phyloP scores from a whole-genome alignment of 306 rosid species.

The Calophaca sinica region DNA sequence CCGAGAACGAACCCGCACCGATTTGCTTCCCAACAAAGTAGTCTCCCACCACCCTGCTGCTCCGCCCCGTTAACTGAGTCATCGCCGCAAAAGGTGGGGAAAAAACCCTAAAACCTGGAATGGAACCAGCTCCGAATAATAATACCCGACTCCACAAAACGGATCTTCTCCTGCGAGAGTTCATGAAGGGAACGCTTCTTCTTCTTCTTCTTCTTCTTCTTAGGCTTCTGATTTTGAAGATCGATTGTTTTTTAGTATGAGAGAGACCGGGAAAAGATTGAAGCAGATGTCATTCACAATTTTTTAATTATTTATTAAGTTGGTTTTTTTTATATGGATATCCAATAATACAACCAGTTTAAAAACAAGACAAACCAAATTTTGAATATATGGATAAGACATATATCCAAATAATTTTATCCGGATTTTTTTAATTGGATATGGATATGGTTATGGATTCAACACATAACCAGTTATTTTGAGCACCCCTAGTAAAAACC shows the following conservation, averaged over 20 bases:
- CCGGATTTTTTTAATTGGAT: too few relatives aligned
- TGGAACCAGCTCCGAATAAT: slow-evolving; percentile 38
- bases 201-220: not conserved
- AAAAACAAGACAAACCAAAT: too few relatives aligned
- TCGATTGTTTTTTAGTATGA: slow-evolving; percentile 22
- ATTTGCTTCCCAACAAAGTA: slow-evolving; percentile 81
- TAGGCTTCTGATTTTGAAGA: not conserved
- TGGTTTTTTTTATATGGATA: slow-evolving; percentile 56
- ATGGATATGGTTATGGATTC: too few relatives aligned
- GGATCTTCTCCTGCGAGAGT: slow-evolving; percentile 38
- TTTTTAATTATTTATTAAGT: too few relatives aligned
- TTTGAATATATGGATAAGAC: too few relatives aligned
- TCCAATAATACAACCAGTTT: too few relatives aligned
- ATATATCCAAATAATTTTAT: too few relatives aligned
- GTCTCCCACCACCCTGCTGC: slow-evolving; percentile 80
- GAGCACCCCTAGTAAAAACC: too few relatives aligned
- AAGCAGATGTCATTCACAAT: too few relatives aligned
- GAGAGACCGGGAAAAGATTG: slow-evolving; percentile 57
- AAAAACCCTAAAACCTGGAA: slow-evolving; percentile 58
- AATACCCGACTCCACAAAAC: slow-evolving; percentile 25
- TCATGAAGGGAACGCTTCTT: not conserved
- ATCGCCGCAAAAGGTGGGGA: slow-evolving; percentile 51
- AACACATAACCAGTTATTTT: too few relatives aligned
- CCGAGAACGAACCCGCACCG: slow-evolving; percentile 97
- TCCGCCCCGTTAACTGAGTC: slow-evolving; percentile 72